Base-by-base conservation (phyloP, 2,329 filamentous ascomycete genomes). In the Sporothrix curviconia region DNA sequence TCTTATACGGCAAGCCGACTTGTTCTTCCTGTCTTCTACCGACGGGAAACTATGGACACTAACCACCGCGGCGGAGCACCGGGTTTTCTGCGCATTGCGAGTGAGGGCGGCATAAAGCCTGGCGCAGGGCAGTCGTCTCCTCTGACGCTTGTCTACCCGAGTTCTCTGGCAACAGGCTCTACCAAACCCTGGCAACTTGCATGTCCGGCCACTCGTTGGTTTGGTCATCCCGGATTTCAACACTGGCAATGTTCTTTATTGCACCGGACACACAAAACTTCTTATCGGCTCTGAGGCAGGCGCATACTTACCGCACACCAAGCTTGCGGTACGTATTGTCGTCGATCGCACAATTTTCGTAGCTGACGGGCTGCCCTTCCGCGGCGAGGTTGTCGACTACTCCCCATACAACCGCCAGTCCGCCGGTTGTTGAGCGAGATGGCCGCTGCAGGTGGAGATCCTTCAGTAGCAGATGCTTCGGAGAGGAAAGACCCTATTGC, bases 121-220 rank as follows among this genome's bases (percentile, higher is more conserved):
- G 40, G 28, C 15, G 8, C n/a, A 17, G 43, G 12, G 8, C 14
- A 8, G 15, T 8, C 19, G 19, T 9, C 22, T n/a, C 30, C 32
- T 7, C 63, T 75, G 1, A 76, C 81, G 3, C 69, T 95, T 14
- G 76, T 86, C 3, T 95, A 90, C 70, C 90, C 90, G 90, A 95
- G 68, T 95, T 87, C 68, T 91, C 87, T 0, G 90, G 90, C 7
- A 95, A 95, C 69, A 77, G 89, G 15, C 73, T 94, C 0, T 95
- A 95, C 65, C 90, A 95, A 69, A 89, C 87, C 0, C 78, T 95
- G 90, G 90, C 1, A 95, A 95, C 66, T 74, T 95, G 14, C 75
- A 79, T 39, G 71, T 79, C 7, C 86, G 85, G 32, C 87, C 89
- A 0, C 72, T 74, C 17, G 81, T 87, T 3, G 89, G 90, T 3